Conservation (phyloP, 352 stramenopile species). For the Aphanomyces stellatus region DNA sequence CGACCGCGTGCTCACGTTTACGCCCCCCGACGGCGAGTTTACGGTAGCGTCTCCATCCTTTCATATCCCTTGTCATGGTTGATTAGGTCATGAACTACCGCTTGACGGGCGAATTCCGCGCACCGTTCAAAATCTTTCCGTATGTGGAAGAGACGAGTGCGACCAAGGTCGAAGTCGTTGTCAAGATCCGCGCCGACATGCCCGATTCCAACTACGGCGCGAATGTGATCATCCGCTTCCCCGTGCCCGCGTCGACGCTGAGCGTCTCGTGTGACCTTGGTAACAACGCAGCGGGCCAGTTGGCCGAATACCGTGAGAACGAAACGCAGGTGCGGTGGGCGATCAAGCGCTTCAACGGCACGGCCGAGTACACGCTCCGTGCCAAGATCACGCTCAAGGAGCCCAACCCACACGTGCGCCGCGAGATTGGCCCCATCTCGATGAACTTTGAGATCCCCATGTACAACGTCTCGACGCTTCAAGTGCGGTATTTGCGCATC, state of each 20-base stretch:
- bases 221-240: constrained; percentile 94
- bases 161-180: constrained; percentile 91
- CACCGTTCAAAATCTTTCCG: constrained; percentile 96
- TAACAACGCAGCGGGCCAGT: constrained; percentile 63
- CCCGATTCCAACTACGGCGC: constrained; percentile 91
- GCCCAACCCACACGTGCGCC: constrained; percentile 65
- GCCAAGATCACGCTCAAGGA: constrained; percentile 86
- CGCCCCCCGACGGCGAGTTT: constrained; percentile 68
- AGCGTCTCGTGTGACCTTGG: constrained; percentile 71
- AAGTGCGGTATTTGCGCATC: constrained; percentile 97
- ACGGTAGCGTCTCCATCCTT: constrained; percentile 22
- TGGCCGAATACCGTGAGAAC: constrained; percentile 93
- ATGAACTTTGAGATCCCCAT: constrained; percentile 99
- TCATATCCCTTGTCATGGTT: constrained; percentile 38
- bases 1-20: constrained; percentile 82
- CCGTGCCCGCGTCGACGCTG: constrained; percentile 84
- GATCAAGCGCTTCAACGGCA: constrained; percentile 96
- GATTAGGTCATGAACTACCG: constrained; percentile 97
- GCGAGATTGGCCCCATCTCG: constrained; percentile 95
- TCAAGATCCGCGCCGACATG: constrained; percentile 91
- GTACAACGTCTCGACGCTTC: constrained; percentile 98
- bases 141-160: constrained; percentile 93
- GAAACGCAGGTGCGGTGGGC: constrained; percentile 94
- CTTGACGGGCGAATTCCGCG: constrained; percentile 95
- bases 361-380: constrained; percentile 91